A percentile compares a stretch with the other conserved stretches of the same genome.
phyloP scores from a whole-genome alignment of 2,329 filamentous ascomycete species.

The Nemania bipapillata region DNA sequence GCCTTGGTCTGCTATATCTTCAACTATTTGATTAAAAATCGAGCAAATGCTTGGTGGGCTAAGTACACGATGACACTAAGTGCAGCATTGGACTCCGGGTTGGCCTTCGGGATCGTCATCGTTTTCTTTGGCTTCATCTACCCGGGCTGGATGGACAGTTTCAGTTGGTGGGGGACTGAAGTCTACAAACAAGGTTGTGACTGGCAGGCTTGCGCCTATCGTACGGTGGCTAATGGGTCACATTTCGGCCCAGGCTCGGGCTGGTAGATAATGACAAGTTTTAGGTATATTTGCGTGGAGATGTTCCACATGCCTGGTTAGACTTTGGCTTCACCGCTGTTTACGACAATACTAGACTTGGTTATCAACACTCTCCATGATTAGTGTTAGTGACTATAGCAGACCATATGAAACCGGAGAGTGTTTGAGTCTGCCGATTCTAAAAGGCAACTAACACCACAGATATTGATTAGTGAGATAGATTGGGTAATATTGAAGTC shows the following conservation, averaged over 20 bases:
- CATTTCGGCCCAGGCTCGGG: slow-evolving; percentile 70
- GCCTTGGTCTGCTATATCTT: slow-evolving; percentile 85
- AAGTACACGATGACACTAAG: slow-evolving; percentile 92
- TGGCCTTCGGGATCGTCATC: slow-evolving; percentile 83
- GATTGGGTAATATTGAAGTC: too few species aligned
- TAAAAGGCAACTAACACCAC: too few species aligned
- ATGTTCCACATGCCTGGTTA: background rate
- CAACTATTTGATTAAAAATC: slow-evolving; percentile 77
- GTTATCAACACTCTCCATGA: background rate
- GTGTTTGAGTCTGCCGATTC: too few species aligned
- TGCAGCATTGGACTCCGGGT: slow-evolving; percentile 82
- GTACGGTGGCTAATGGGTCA: slow-evolving; percentile 68
- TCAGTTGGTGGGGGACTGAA: slow-evolving; percentile 90
- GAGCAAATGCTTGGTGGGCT: slow-evolving; percentile 81
- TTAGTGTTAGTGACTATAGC: too few species aligned
- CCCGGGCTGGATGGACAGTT: slow-evolving; percentile 76
- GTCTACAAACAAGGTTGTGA: slow-evolving; percentile 86
- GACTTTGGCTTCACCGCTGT: background rate
- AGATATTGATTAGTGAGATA: too few species aligned
- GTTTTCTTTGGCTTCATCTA: slow-evolving; percentile 91
- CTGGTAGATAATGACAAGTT: slow-evolving; percentile 59
- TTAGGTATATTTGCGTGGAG: background rate
- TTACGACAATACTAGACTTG: background rate
- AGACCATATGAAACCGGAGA: too few species aligned
- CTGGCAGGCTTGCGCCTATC: slow-evolving; percentile 82